Percentiles rank a stretch among this genome's conserved stretches.
phyloP scores from a whole-genome alignment of 331 rosid species.

The Rosa hybrid region DNA sequence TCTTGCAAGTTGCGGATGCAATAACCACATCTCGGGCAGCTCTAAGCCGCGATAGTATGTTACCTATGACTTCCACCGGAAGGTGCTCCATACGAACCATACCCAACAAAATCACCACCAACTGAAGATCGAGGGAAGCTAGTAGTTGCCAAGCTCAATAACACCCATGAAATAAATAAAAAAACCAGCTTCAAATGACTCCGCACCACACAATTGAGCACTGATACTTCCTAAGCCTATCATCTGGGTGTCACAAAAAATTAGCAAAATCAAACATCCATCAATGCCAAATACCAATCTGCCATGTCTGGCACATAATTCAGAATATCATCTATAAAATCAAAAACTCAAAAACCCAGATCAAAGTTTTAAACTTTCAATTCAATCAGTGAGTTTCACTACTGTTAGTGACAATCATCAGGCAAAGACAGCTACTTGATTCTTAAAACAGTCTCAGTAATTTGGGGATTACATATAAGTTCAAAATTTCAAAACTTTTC shows the following conservation, averaged over 20 bases:
- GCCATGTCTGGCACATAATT: neutral
- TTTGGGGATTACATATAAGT: slow-evolving; percentile 10
- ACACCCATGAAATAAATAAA: neutral
- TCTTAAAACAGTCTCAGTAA: neutral
- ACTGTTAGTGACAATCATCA: neutral
- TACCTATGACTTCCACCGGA: slow-evolving; percentile 55
- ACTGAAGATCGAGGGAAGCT: neutral
- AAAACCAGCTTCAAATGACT: neutral
- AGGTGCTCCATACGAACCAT: slow-evolving; percentile 50
- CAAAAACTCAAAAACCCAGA: neutral
- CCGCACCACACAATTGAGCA: neutral
- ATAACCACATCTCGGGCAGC: slow-evolving; percentile 52
- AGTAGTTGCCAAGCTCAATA: slow-evolving; percentile 2
- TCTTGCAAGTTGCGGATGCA: slow-evolving; percentile 44
- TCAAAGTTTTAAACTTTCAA: neutral
- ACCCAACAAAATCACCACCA: neutral
- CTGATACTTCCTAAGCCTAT: neutral
- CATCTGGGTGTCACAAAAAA: neutral
- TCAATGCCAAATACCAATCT: slow-evolving; percentile 6
- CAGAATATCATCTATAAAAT: neutral
- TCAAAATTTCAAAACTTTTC: neutral
- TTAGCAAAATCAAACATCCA: neutral
- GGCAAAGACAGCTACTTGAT: neutral
- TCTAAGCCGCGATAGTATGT: slow-evolving; percentile 42
- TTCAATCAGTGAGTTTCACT: neutral